These are phyloP conservation scores for Jimgerdemannia flammicorona DNA, from an alignment of 192 early-diverging fungal species.

Conservation along the genomic window DNA sequence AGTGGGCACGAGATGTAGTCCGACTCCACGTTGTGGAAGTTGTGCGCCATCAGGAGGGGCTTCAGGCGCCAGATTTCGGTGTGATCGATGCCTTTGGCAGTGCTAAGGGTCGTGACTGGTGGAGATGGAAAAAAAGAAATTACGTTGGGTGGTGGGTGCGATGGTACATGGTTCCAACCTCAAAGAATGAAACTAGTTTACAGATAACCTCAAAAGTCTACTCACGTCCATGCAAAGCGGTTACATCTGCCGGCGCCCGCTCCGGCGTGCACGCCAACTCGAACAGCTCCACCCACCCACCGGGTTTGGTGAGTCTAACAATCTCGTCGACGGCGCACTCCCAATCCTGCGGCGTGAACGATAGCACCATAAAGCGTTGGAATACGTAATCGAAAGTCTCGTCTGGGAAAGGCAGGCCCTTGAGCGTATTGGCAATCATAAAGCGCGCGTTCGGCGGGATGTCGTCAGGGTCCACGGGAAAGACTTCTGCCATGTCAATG, in stretches of 20 bases:
- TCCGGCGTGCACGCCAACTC: neutral
- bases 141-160: neutral
- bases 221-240: neutral
- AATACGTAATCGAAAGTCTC: constrained; percentile 40
- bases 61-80: too few species aligned
- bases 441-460: constrained; percentile 6
- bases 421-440: constrained; percentile 27
- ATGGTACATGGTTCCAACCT: neutral
- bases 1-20: constrained; percentile 23
- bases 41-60: neutral
- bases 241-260: neutral
- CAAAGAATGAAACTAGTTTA: too few species aligned
- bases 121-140: too few species aligned
- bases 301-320: constrained; percentile 1
- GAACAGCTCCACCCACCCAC: neutral
- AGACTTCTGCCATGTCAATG: constrained; percentile 7
- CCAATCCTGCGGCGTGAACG: constrained; percentile 34
- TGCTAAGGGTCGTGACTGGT: neutral
- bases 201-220: neutral
- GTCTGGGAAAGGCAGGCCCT: constrained; percentile 31
- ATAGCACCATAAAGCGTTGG: constrained; percentile 31
- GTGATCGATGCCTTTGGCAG: neutral
- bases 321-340: neutral
- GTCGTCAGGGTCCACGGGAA: constrained; percentile 3
- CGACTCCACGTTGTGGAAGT: neutral